Base-by-base conservation (phyloP, 1,284 basidiomycete species). In the Tylopilus sp. region DNA sequence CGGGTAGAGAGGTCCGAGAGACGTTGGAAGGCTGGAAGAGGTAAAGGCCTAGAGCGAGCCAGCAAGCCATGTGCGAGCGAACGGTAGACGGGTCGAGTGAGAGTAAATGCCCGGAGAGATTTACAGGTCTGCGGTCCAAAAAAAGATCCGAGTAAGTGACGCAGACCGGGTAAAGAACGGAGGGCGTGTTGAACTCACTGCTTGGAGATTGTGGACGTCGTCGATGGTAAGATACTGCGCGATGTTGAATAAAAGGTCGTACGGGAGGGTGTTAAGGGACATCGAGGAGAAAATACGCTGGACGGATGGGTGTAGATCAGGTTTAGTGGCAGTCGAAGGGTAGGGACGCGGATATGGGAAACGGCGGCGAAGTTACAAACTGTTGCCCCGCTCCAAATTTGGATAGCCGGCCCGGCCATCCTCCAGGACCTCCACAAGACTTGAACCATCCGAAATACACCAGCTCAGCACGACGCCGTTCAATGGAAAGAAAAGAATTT, bases 231-330 rank as follows among this genome's bases (percentile, higher is more conserved):
- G 73, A 66, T 80, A 77, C 36, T 73, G 73, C 3, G 81, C 76
- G 61, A 86, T 77, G 66, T 82, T 81, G 47, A 85, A 73, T 39
- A 85, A 63, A n/a, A 85, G 69, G 70, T 85, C 83, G 66, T 85
- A 85, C 0, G 83, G 83, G 17, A 85, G 70, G 4, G 68, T 72
- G 49, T 72, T 71, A 43, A 85, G 70, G 17, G 62, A 59, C 65
- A 66, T 66, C 50, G 24, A 1, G 18, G 14, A 10, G 7, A 2
- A 30, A 36, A 17, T 40, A 31, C 30, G 11, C 17, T 24, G 21
- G 18, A 40, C 28, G 17, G 44, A 42, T 31, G 40, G 41, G 26
- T 7, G 43, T 39, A 28, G 49, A 60, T 65, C 42, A 40, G 30
- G n/a, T 31, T 21, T 30, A 14, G 28, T 6, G 12, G 39, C 21